These are phyloP conservation scores for Cladosporium sp. DNA, from an alignment of 2,329 filamentous ascomycete genomes.

Conservation along the genomic window DNA sequence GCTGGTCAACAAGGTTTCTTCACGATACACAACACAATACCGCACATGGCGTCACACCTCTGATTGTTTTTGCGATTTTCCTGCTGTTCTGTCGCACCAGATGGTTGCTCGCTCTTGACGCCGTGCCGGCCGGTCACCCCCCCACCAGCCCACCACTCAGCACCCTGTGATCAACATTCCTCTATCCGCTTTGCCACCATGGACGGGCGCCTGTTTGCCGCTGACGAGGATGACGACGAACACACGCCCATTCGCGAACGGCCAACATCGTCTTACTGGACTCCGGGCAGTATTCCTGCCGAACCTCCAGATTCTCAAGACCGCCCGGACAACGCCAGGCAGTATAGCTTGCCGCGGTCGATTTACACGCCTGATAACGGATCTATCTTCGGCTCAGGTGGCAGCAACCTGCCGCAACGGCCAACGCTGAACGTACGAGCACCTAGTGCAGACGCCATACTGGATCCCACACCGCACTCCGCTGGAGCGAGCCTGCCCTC, in stretches of 20 bases:
- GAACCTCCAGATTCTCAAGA: neutral
- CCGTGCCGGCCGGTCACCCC: neutral
- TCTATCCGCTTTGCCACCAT: neutral
- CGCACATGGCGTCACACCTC: too few relatives aligned
- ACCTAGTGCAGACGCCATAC: constrained; percentile 13
- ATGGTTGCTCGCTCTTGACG: neutral
- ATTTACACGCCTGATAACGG: constrained; percentile 15
- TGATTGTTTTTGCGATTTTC: neutral
- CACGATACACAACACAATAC: too few relatives aligned
- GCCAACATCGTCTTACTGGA: constrained; percentile 1
- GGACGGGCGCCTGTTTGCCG: constrained; percentile 2
- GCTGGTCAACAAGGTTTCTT: too few relatives aligned
- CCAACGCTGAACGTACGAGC: constrained; percentile 6
- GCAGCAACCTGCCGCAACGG: constrained; percentile 6
- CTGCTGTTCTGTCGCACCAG: neutral
- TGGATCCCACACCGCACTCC: constrained; percentile 11
- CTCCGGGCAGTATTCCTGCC: neutral
- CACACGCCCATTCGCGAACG: neutral
- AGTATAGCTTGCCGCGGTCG: constrained; percentile 17
- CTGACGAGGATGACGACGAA: constrained; percentile 4
- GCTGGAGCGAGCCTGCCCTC: constrained; percentile 6
- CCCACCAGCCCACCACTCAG: constrained; percentile 1
- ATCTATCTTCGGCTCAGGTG: constrained; percentile 16
- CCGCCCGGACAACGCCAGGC: constrained; percentile 1
- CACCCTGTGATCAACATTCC: constrained; percentile 8